Evolutionary conservation across 192 early-diverging fungal species (phyloP).

Genomic region (Coemansia sp.): DNA sequence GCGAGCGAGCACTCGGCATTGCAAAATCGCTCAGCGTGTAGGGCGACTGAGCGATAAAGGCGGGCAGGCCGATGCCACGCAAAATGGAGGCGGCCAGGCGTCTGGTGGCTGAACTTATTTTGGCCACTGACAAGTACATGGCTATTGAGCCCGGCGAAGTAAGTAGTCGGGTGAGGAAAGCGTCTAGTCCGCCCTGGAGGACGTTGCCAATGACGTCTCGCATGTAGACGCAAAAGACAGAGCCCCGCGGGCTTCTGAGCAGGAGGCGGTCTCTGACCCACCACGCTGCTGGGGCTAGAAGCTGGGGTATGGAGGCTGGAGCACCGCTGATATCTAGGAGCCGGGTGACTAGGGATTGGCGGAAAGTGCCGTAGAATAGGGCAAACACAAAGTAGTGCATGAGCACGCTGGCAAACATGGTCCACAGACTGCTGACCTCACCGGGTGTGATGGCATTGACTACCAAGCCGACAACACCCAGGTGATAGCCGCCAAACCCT

Average conservation of each 20-base stretch:
- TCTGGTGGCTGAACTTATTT: background rate
- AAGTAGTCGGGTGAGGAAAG: background rate
- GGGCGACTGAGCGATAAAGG: background rate
- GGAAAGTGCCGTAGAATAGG: constrained; percentile 32
- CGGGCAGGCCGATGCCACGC: background rate
- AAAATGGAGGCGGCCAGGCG: background rate
- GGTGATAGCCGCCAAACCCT: constrained; percentile 15
- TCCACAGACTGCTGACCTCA: background rate
- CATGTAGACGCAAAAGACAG: constrained; percentile 23
- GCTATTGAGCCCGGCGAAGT: background rate
- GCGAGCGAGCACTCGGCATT: background rate
- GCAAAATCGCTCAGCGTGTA: background rate
- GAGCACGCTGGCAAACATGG: background rate
- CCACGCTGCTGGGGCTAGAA: background rate
- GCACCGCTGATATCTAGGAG: background rate
- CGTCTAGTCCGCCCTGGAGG: background rate
- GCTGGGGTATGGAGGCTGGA: background rate
- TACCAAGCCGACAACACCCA: constrained; percentile 3
- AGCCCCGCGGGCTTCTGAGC: constrained; percentile 18
- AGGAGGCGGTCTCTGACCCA: constrained; percentile 25
- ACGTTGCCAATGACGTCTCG: constrained; percentile 24
- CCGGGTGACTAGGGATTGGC: constrained; percentile 24
- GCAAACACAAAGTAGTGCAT: constrained; percentile 27
- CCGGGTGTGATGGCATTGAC: background rate
- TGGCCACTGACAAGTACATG: constrained; percentile 7